phyloP scores from a whole-genome alignment of 163 green algal genomes.

The Prototheca wickerhamii region DNA sequence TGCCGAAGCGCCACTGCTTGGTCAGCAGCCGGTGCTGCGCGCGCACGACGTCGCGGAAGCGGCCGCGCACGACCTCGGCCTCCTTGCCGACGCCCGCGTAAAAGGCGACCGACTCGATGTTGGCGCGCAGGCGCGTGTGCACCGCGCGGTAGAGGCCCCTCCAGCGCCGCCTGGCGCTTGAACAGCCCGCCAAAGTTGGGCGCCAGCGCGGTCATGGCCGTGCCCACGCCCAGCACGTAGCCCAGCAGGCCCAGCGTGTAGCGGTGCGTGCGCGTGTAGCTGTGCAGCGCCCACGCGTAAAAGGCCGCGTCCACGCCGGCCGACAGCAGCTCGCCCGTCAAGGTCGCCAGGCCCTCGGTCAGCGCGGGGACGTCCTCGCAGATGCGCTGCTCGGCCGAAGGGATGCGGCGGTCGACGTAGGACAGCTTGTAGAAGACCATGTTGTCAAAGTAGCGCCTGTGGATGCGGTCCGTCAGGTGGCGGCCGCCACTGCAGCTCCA shows the following conservation, averaged over 20 bases:
- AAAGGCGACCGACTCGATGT: constrained; percentile 53
- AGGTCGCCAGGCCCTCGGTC: constrained; percentile 38
- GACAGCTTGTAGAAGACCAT: constrained; percentile 74
- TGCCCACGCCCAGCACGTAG: constrained; percentile 52
- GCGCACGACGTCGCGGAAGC: constrained; percentile 30
- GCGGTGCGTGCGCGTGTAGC: constrained; percentile 52
- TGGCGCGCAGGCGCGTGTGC: constrained; percentile 44
- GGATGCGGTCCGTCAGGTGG: constrained; percentile 50
- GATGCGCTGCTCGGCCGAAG: constrained; percentile 58
- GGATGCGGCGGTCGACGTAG: constrained; percentile 61
- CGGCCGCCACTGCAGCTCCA: constrained; percentile 50
- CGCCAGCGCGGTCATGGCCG: constrained; percentile 32
- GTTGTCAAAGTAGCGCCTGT: constrained; percentile 51
- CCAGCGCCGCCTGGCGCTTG: constrained; percentile 48
- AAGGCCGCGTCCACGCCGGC: constrained; percentile 52
- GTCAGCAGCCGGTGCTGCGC: constrained; percentile 32
- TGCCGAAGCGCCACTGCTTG: constrained; percentile 45
- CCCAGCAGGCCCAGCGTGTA: constrained; percentile 57
- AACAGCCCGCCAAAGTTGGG: constrained; percentile 60
- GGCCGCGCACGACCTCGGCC: constrained; percentile 25
- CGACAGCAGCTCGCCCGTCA: constrained; percentile 43
- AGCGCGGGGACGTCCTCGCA: constrained; percentile 71
- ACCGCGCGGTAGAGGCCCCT: constrained; percentile 35
- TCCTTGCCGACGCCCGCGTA: constrained; percentile 50
- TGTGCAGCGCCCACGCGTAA: constrained; percentile 48